Percentiles rank a stretch among this genome's conserved stretches.
phyloP scores from a whole-genome alignment of 805 yeast genomes.

The Scheffersomyces coipomensis region DNA sequence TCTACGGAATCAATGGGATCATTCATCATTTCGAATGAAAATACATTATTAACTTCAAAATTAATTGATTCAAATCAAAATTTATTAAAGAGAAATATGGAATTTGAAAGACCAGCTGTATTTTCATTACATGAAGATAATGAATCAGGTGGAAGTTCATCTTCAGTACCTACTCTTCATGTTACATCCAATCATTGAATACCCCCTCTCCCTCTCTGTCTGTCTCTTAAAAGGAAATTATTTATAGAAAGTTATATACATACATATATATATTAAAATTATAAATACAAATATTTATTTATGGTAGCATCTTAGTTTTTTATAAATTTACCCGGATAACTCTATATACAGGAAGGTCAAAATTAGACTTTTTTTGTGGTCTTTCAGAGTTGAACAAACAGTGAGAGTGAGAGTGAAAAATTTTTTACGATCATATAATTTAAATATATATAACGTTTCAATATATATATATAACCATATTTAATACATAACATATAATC shows the following conservation, averaged over 20 bases:
- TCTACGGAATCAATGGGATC: slow-evolving; percentile 8
- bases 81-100: neutral
- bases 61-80: neutral
- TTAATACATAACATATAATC: too few species aligned
- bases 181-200: slow-evolving; percentile 6
- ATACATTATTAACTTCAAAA: slow-evolving; percentile 3
- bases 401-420: too few species aligned
- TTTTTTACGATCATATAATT: neutral
- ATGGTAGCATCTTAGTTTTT: too few species aligned
- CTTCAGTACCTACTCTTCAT: slow-evolving; percentile 4
- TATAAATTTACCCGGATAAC: neutral
- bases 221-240: too few species aligned
- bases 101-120: slow-evolving; percentile 2
- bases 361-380: too few species aligned
- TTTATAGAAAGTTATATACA: too few species aligned
- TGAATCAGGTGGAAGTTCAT: neutral
- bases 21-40: slow-evolving; percentile 1
- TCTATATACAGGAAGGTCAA: neutral
- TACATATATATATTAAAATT: too few species aligned
- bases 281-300: neutral
- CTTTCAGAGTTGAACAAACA: too few species aligned
- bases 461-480: neutral
- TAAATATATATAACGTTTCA: neutral
- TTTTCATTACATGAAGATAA: slow-evolving; percentile 3
- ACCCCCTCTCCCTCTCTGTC: too few species aligned